These are phyloP conservation scores for Triticum timopheevii DNA, from an alignment of 176 grass and related monocot genomes.

Conservation along the genomic window DNA sequence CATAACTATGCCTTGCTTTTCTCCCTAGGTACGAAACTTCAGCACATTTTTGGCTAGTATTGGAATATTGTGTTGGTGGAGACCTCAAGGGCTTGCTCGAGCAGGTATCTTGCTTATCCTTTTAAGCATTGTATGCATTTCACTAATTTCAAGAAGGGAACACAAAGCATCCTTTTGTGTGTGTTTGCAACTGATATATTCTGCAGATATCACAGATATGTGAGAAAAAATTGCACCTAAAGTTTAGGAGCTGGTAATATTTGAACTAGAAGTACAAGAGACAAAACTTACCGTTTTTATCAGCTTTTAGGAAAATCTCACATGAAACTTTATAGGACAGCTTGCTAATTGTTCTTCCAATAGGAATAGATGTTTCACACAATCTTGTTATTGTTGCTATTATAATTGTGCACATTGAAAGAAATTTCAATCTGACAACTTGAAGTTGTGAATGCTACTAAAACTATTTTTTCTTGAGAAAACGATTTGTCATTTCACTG, in stretches of 20 bases:
- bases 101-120: conserved; percentile 49
- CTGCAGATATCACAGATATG: neutral
- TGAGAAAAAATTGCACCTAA: neutral
- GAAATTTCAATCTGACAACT: neutral
- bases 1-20: conserved; percentile 8
- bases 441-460: neutral
- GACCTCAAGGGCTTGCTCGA: conserved; percentile 79
- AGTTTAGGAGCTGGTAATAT: neutral
- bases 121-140: neutral
- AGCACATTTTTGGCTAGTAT: conserved; percentile 88
- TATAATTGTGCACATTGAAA: neutral
- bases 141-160: conserved; percentile 19
- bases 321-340: neutral
- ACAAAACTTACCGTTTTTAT: neutral
- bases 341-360: neutral
- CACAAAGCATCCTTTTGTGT: neutral
- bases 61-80: conserved; percentile 94
- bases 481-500: neutral
- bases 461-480: neutral
- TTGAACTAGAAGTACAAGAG: conserved; percentile 6
- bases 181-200: neutral
- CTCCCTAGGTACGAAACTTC: conserved; percentile 86
- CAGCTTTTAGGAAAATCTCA: neutral
- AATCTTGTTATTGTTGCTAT: neutral
- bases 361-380: neutral